Evolutionary conservation across 2,329 filamentous ascomycete species (phyloP).

Genomic region (Daldinia eschscholtzii): DNA sequence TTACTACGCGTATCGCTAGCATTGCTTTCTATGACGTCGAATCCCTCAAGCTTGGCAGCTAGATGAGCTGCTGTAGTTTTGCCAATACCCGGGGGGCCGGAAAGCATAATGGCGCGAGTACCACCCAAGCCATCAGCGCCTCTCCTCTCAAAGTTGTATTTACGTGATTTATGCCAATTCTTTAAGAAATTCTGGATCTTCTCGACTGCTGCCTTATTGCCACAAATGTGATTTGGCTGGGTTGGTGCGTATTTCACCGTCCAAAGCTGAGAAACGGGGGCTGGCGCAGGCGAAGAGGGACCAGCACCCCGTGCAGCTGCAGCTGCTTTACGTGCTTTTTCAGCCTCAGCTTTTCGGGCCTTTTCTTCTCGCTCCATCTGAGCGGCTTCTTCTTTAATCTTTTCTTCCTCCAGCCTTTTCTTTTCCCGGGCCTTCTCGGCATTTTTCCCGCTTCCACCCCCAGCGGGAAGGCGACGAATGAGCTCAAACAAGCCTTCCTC

Average conservation of each 20-base stretch:
- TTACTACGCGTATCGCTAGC: constrained; percentile 97
- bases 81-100: constrained; percentile 94
- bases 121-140: constrained; percentile 87
- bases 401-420: constrained; percentile 84
- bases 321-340: constrained; percentile 66
- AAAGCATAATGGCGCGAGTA: constrained; percentile 91
- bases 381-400: constrained; percentile 81
- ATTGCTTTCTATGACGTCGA: constrained; percentile 94
- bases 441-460: constrained; percentile 88
- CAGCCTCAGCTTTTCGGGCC: constrained; percentile 63
- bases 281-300: constrained; percentile 55
- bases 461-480: constrained; percentile 82
- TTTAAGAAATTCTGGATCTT: constrained; percentile 90
- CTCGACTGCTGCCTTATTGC: constrained; percentile 91
- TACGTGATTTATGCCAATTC: constrained; percentile 82
- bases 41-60: constrained; percentile 91
- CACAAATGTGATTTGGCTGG: constrained; percentile 87
- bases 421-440: constrained; percentile 89
- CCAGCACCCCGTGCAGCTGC: constrained; percentile 59
- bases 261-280: constrained; percentile 78
- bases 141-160: constrained; percentile 82
- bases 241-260: constrained; percentile 96
- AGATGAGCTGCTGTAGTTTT: constrained; percentile 98
- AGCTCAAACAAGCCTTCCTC: constrained; percentile 92
- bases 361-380: constrained; percentile 90